Base-by-base conservation (phyloP, 169 alveolate species). In the Plasmodium coatneyi region DNA sequence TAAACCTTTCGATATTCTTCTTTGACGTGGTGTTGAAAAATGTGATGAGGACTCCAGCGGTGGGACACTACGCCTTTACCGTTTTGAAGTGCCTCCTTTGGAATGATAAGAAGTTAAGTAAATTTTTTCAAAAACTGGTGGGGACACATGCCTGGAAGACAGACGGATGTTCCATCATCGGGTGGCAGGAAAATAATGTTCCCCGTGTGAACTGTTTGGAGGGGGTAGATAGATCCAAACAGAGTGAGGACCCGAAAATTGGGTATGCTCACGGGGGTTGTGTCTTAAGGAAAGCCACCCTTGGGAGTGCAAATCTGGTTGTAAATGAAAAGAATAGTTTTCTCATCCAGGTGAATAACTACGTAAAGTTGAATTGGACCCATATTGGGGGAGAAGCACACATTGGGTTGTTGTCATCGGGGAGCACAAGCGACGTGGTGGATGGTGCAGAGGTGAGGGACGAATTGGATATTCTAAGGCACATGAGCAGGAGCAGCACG, bases 21-120 rank as follows among this genome's bases (percentile, higher is more conserved):
- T 5, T 25, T 0, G 16, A 82, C 56, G 70, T 34, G 41, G 60
- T 82, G 39, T 56, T 82, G 12, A 30, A 5, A 3, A 34, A 12
- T 28, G 10, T 43, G 39, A 66, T 66, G 41, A 12, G 19, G 1
- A 66, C 41, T 66, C n/a, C 76, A 66, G 0, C 41, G 30, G 39
- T 28, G 36, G 43, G 81, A 10, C 9, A n/a, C 4, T 74, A 74
- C 70, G 25, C 71, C 71, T 49, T 70, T 34, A 5, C 52, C 32
- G 5, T 83, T 72, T 52, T 83, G 10, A 71, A 71, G n/a, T 34
- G 25, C 30, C 46, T 83, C n/a, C 19, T 22, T 83, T 70, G n/a
- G 54, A 70, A 83, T 66, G 74, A 83, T 83, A 71, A 83, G 19
- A 83, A 41, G 25, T 71, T 83, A 72, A 83, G 74, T 41, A 5